Evolutionary conservation across 805 yeast genomes (phyloP).

Genomic region (Myxozyma melibiosi): DNA sequence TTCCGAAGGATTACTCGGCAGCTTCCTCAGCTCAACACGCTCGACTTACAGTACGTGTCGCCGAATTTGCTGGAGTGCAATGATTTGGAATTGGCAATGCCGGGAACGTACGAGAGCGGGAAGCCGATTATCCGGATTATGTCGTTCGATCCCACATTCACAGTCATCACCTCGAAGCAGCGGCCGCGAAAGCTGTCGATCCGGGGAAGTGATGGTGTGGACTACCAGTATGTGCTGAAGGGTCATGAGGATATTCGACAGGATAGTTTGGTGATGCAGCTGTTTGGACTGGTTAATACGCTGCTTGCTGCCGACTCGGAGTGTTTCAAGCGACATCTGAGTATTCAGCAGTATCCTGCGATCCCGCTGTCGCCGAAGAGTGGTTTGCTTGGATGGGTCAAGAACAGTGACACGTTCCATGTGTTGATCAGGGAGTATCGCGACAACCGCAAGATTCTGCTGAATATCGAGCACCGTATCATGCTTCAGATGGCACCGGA

Average conservation of each 20-base stretch:
- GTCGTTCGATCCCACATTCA: slow-evolving; percentile 76
- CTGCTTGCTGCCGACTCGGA: slow-evolving; percentile 87
- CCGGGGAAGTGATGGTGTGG: slow-evolving; percentile 89
- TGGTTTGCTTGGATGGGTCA: slow-evolving; percentile 97
- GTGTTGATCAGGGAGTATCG: slow-evolving; percentile 88
- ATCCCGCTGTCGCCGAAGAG: slow-evolving; percentile 95
- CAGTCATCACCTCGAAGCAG: slow-evolving; percentile 92
- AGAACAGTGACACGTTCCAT: slow-evolving; percentile 95
- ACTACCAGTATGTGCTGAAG: slow-evolving; percentile 77
- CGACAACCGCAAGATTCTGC: slow-evolving; percentile 82
- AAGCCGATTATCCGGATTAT: slow-evolving; percentile 72
- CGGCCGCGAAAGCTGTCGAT: slow-evolving; percentile 85
- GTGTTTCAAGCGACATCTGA: slow-evolving; percentile 92
- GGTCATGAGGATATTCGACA: slow-evolving; percentile 99
- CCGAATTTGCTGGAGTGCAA: slow-evolving; percentile 80
- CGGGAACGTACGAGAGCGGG: slow-evolving; percentile 90
- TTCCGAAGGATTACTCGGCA: slow-evolving; percentile 89
- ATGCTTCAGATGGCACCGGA: slow-evolving; percentile 99
- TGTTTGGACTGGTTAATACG: slow-evolving; percentile 93
- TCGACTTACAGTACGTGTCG: slow-evolving; percentile 91
- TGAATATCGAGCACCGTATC: slow-evolving; percentile 91
- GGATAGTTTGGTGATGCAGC: slow-evolving; percentile 96
- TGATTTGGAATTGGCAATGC: slow-evolving; percentile 84
- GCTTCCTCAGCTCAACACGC: slow-evolving; percentile 78
- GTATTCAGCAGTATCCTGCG: slow-evolving; percentile 88